These are phyloP conservation scores for Phialophora chinensis DNA, from an alignment of 2,329 filamentous ascomycete genomes.

Conservation along the genomic window DNA sequence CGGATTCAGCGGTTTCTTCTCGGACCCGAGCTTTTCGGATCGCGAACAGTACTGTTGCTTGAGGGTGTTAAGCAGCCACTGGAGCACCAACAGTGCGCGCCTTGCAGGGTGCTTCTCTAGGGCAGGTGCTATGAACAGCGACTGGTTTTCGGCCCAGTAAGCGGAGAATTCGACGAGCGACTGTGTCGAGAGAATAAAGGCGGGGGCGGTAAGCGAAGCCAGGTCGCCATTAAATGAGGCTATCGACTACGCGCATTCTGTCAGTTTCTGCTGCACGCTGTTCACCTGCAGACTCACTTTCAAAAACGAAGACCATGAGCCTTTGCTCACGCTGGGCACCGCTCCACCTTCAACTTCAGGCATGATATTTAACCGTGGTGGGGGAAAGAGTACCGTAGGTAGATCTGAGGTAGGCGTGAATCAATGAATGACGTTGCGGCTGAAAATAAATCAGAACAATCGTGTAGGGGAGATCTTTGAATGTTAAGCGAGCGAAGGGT, in stretches of 20 bases:
- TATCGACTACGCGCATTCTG: slow-evolving; percentile 60
- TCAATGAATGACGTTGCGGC: background rate
- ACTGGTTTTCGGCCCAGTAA: slow-evolving; percentile 75
- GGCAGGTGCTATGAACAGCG: slow-evolving; percentile 76
- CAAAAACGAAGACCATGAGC: slow-evolving; percentile 54
- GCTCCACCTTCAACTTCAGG: slow-evolving; percentile 50
- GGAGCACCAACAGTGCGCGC: slow-evolving; percentile 78
- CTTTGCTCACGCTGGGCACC: slow-evolving; percentile 51
- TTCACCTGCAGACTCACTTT: slow-evolving; percentile 45
- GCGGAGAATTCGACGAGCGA: slow-evolving; percentile 70
- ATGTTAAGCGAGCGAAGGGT: slow-evolving; percentile 6
- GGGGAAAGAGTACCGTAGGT: background rate
- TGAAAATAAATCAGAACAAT: background rate
- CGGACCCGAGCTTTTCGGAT: slow-evolving; percentile 82
- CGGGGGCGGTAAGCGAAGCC: slow-evolving; percentile 78
- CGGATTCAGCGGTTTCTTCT: slow-evolving; percentile 97
- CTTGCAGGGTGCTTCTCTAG: slow-evolving; percentile 75
- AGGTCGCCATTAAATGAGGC: slow-evolving; percentile 84
- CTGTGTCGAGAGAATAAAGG: slow-evolving; percentile 80
- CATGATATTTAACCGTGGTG: slow-evolving; percentile 26
- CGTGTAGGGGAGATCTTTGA: background rate
- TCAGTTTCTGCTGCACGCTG: slow-evolving; percentile 17
- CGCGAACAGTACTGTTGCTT: slow-evolving; percentile 78
- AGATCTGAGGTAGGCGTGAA: background rate
- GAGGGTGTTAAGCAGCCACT: slow-evolving; percentile 86